Conservation (phyloP, 164 flowering plant species). For the Annona cherimola region DNA sequence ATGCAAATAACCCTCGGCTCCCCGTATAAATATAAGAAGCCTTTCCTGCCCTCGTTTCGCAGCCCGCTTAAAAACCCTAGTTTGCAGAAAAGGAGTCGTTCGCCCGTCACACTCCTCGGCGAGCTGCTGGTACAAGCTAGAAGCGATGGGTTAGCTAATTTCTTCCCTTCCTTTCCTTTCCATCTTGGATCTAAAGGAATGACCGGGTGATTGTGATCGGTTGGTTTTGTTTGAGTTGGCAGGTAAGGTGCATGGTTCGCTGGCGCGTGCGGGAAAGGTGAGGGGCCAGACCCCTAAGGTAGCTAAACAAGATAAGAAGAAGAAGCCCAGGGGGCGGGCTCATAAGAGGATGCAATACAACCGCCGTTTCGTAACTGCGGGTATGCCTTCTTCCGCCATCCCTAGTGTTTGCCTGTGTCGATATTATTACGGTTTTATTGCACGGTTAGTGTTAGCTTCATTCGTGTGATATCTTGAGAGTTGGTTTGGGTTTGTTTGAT, state of each 20-base stretch:
- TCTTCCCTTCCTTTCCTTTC: no score
- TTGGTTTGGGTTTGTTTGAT: no score
- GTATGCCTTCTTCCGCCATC: slow-evolving; percentile 21
- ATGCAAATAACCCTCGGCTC: no score
- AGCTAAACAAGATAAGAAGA: slow-evolving; percentile 93
- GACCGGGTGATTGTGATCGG: slow-evolving; percentile 1
- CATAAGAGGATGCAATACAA: slow-evolving; percentile 93
- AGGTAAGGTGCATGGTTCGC: slow-evolving; percentile 90
- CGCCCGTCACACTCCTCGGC: not conserved
- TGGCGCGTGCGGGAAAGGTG: slow-evolving; percentile 95
- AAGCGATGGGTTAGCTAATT: slow-evolving; percentile 5
- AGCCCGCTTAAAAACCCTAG: no score
- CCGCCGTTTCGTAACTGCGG: slow-evolving; percentile 90
- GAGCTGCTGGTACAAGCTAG: not conserved
- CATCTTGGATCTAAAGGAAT: not conserved
- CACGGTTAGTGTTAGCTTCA: no score
- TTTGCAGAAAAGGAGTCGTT: no score
- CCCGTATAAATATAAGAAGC: no score
- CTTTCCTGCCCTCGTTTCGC: no score
- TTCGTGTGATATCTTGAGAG: no score
- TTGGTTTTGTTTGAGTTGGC: slow-evolving; percentile 6
- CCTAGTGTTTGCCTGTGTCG: no score
- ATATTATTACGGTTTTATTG: no score
- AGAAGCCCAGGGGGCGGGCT: slow-evolving; percentile 88
- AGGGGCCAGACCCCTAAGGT: slow-evolving; percentile 91